Evolutionary conservation across 495 filamentous ascomycete species (phyloP), one percentile per base, ranked within the genome.

Genomic region (Penicillium goetzii): DNA sequence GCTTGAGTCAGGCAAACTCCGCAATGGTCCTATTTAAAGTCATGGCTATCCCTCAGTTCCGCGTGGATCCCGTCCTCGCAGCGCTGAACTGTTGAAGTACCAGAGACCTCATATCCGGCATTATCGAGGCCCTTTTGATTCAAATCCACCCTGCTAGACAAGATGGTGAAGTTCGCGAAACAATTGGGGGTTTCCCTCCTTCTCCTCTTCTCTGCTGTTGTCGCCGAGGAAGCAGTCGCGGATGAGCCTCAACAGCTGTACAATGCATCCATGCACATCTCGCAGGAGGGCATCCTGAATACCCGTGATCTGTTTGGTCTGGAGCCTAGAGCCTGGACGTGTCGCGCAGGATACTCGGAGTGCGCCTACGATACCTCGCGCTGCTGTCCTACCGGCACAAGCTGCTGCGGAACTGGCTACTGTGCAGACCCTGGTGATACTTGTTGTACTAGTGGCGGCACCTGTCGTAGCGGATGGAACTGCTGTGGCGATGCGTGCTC

Each of bases 401-500:
- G 45, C 10, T 72, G 69, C 64, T 72, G 69, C 26, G 49, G 47
- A 11, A 69, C 41, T 28, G 61, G 59, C 17, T 71, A 64, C 61
- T 71, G 69, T 28, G 61, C 69, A 3, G 15, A 41, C 7, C 41
- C 56, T 1, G 64, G 59, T 19, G 61, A 62, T 4, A 60, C 53
- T 1, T 72, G 69, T 45, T 72, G 69, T 38, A 28, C 62, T 7
- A 10, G 34, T 0, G 69, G 40, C 1, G 69, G 69, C 17, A 69
- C 67, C 2, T 72, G 69, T 54, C 59, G 41, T 2, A 51, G 30
- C 25, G 69, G 67, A 3, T 72, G 52, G 30, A 61, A 69, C 21
- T 72, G 69, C 51, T 72, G 69, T 7, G 69, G 67, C 8, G 52
- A 38, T 2, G 64, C 62, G 2, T 62, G 69, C 56, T 65, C 67